Conservation (phyloP, 1,284 basidiomycete species). For the Trichosporon ovoides region DNA sequence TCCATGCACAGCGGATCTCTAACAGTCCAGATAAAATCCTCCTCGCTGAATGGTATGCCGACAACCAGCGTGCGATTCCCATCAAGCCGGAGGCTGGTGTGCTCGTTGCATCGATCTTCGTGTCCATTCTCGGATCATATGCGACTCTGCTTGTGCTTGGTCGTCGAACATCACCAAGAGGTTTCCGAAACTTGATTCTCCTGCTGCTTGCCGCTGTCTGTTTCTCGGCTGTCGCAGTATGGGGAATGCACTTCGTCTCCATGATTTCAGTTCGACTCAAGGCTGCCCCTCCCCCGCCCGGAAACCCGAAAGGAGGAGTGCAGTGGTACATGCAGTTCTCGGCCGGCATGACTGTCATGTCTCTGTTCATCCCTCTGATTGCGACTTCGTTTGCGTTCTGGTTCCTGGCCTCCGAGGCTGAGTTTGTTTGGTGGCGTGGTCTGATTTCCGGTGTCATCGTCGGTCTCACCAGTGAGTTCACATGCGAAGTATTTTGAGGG, state of each 20-base stretch:
- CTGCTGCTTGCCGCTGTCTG: conserved; percentile 62
- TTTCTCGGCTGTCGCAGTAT: conserved; percentile 77
- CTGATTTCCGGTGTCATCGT: conserved; percentile 63
- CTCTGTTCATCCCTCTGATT: conserved; percentile 51
- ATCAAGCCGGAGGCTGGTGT: conserved; percentile 49
- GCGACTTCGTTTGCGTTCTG: conserved; percentile 51
- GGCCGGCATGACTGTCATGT: conserved; percentile 52
- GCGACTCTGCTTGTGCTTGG: conserved; percentile 52
- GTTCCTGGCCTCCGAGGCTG: conserved; percentile 50
- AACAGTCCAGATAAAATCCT: conserved; percentile 29
- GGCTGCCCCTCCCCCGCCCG: not conserved
- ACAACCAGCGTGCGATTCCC: conserved; percentile 39
- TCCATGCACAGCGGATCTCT: not conserved
- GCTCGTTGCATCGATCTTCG: conserved; percentile 51
- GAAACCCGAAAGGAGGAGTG: not conserved
- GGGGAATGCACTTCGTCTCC: conserved; percentile 53
- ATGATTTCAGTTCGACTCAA: conserved; percentile 49
- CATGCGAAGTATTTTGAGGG: too few species aligned
- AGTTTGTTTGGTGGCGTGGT: conserved; percentile 48
- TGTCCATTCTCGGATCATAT: conserved; percentile 52
- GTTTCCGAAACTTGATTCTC: conserved; percentile 48
- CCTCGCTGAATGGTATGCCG: conserved; percentile 45
- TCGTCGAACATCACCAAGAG: conserved; percentile 48
- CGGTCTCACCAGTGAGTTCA: conserved; percentile 65
- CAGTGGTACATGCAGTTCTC: conserved; percentile 50